Conservation (phyloP, 306 rosid genomes). For the Vicia villosa region DNA sequence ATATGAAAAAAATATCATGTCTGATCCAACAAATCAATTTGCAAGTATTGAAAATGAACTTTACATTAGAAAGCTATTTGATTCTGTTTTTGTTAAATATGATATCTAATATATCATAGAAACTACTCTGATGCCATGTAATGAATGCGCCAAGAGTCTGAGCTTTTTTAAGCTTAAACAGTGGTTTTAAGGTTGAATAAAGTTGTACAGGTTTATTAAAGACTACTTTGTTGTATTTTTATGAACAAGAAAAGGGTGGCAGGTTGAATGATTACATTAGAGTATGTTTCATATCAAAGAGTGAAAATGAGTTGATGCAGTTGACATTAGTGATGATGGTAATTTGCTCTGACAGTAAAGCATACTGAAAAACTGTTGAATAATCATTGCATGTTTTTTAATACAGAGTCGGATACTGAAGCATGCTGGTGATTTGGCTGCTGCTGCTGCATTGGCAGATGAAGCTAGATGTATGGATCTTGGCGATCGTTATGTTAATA, state of each 20-base stretch:
- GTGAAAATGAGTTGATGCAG: slow-evolving; percentile 17
- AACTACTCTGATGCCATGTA: not conserved
- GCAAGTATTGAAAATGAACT: not conserved
- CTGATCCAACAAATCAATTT: not conserved
- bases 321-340: slow-evolving; percentile 19
- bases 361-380: slow-evolving; percentile 12
- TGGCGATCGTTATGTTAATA: slow-evolving; percentile 94
- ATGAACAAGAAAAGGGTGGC: not conserved
- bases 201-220: not conserved
- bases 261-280: slow-evolving; percentile 29
- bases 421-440: slow-evolving; percentile 96
- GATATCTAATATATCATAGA: not conserved
- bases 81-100: not conserved
- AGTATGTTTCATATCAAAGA: slow-evolving; percentile 6
- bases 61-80: not conserved
- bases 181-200: not conserved
- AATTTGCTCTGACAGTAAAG: not conserved
- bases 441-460: slow-evolving; percentile 96
- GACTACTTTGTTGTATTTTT: not conserved
- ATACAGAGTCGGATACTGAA: slow-evolving; percentile 94
- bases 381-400: slow-evolving; percentile 33
- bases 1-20: not conserved
- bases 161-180: not conserved
- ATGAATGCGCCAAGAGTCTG: not conserved
- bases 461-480: slow-evolving; percentile 99